Percentiles rank a stretch among this genome's conserved stretches.
phyloP scores from a whole-genome alignment of 2,329 filamentous ascomycete genomes.

The Diaporthe vexans region DNA sequence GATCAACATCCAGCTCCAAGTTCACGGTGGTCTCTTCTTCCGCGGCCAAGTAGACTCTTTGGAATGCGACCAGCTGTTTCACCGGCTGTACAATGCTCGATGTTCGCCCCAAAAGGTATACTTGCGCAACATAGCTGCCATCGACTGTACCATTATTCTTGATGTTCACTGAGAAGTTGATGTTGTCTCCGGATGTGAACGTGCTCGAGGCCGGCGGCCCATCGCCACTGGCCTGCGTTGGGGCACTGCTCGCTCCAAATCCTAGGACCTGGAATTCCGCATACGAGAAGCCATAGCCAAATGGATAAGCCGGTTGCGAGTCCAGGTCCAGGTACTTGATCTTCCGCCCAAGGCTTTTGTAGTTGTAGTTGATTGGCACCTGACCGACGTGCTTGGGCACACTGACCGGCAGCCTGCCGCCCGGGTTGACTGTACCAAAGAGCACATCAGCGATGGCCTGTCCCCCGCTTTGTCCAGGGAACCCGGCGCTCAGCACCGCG shows the following conservation, averaged over 20 bases:
- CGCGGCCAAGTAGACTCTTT: conserved; percentile 53
- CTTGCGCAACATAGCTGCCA: conserved; percentile 57
- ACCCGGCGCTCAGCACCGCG: conserved; percentile 56
- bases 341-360: conserved; percentile 49
- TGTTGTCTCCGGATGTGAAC: conserved; percentile 44
- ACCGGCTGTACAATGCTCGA: conserved; percentile 57
- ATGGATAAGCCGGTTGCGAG: conserved; percentile 50
- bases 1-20: conserved; percentile 56
- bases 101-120: conserved; percentile 57
- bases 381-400: conserved; percentile 53
- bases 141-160: conserved; percentile 51
- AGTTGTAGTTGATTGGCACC: conserved; percentile 54
- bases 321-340: conserved; percentile 51
- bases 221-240: neutral
- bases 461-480: conserved; percentile 52
- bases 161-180: conserved; percentile 53
- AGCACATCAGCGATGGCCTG: conserved; percentile 54
- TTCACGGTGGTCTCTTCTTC: conserved; percentile 50
- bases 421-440: conserved; percentile 51
- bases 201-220: neutral
- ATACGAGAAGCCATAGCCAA: conserved; percentile 54
- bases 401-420: conserved; percentile 52
- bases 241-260: conserved; percentile 44
- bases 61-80: conserved; percentile 59
- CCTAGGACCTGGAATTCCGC: conserved; percentile 48